Percentiles rank a stretch among this genome's conserved stretches.
Conservation (phyloP, 2,329 filamentous ascomycete species). For the Ascochyta pisi region DNA sequence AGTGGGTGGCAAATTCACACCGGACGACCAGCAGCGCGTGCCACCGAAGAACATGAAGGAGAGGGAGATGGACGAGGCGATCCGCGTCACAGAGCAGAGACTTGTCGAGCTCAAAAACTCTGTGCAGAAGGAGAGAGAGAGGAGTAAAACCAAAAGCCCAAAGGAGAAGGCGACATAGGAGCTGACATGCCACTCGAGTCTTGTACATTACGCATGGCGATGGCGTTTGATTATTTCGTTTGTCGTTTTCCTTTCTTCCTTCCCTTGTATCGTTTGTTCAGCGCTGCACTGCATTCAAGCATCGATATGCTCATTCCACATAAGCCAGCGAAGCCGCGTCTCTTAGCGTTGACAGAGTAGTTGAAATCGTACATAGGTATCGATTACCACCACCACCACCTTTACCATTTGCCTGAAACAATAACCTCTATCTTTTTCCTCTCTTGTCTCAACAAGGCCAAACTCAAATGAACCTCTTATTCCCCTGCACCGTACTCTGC, state of each 20-base stretch:
- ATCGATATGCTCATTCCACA: background rate
- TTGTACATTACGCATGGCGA: conserved; percentile 18
- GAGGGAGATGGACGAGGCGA: conserved; percentile 78
- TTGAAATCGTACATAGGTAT: no score
- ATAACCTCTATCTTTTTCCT: no score
- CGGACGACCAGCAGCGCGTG: conserved; percentile 56
- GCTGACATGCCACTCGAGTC: background rate
- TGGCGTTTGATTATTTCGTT: conserved; percentile 5
- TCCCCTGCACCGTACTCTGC: conserved; percentile 33
- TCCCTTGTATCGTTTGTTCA: background rate
- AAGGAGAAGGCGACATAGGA: conserved; percentile 23
- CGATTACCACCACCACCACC: no score
- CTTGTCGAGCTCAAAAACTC: conserved; percentile 77
- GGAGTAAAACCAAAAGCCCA: conserved; percentile 26
- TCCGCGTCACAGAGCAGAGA: conserved; percentile 85
- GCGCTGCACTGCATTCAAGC: background rate
- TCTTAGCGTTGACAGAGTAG: conserved; percentile 7
- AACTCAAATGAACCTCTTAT: conserved; percentile 28
- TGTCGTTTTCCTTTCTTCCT: background rate
- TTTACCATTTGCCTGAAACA: no score
- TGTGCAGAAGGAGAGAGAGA: conserved; percentile 51
- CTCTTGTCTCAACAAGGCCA: no score
- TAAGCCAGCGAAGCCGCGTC: background rate
- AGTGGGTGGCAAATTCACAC: conserved; percentile 29
- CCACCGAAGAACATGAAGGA: conserved; percentile 66